These are phyloP conservation scores for Chenopodium quinoa DNA, from an alignment of 148 eudicot genomes.

Conservation along the genomic window DNA sequence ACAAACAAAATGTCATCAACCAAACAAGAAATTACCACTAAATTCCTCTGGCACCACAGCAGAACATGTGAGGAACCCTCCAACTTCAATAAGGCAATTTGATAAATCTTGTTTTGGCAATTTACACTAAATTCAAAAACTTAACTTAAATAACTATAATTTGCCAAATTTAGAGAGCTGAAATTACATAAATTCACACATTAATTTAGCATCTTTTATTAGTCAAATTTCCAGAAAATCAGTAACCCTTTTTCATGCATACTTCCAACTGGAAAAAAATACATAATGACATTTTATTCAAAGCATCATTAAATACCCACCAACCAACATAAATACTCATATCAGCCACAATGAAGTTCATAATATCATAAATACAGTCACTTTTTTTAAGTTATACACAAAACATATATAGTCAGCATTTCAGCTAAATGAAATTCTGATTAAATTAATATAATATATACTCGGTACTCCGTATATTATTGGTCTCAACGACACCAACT, in stretches of 20 bases:
- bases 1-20: constrained; percentile 1
- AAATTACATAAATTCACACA: background rate
- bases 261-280: background rate
- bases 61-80: constrained; percentile 11
- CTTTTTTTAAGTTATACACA: background rate
- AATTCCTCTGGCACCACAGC: background rate
- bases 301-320: constrained; percentile 20
- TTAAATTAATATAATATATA: no score
- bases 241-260: background rate
- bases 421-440: background rate
- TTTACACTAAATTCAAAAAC: background rate
- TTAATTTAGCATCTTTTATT: background rate
- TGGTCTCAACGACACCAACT: no score
- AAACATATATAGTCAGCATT: no score
- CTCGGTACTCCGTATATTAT: no score
- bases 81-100: constrained; percentile 1
- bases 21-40: constrained; percentile 11
- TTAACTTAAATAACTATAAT: background rate
- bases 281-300: background rate
- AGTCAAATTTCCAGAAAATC: constrained; percentile 1
- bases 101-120: background rate
- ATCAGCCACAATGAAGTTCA: background rate
- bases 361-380: background rate
- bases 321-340: constrained; percentile 16
- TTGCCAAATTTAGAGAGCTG: background rate